A percentile compares a stretch with the other conserved stretches of the same genome.
Conservation (phyloP, 2,329 filamentous ascomycete species). For the Dendrostoma leiphaemia region DNA sequence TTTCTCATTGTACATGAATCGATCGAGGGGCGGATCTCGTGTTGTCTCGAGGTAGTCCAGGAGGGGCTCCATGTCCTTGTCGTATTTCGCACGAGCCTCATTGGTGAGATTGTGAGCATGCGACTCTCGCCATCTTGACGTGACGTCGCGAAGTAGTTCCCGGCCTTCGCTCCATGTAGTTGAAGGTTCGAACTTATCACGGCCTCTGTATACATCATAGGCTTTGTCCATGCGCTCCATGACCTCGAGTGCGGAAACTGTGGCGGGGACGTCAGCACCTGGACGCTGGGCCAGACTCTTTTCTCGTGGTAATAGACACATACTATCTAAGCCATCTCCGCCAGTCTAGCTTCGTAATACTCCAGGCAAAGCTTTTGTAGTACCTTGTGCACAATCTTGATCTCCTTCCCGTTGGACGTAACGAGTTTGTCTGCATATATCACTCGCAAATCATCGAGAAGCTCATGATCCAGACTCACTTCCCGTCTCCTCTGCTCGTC, state of each 20-base stretch:
- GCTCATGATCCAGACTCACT: neutral
- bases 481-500: neutral
- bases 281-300: neutral
- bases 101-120: neutral
- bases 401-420: neutral
- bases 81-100: neutral
- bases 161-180: neutral
- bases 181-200: neutral
- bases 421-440: neutral
- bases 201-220: neutral
- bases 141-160: neutral
- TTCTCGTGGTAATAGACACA: too few species aligned
- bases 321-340: neutral
- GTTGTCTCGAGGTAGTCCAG: neutral
- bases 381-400: neutral
- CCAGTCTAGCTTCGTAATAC: neutral
- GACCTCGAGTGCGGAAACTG: neutral
- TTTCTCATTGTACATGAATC: neutral
- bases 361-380: neutral
- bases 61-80: neutral
- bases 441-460: neutral
- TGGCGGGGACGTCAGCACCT: neutral
- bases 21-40: neutral
- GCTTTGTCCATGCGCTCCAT: neutral
- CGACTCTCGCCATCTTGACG: neutral